A percentile compares a stretch with the other conserved stretches of the same genome.
Conservation (phyloP, 805 yeast species). For the Huiozyma naganishii region DNA sequence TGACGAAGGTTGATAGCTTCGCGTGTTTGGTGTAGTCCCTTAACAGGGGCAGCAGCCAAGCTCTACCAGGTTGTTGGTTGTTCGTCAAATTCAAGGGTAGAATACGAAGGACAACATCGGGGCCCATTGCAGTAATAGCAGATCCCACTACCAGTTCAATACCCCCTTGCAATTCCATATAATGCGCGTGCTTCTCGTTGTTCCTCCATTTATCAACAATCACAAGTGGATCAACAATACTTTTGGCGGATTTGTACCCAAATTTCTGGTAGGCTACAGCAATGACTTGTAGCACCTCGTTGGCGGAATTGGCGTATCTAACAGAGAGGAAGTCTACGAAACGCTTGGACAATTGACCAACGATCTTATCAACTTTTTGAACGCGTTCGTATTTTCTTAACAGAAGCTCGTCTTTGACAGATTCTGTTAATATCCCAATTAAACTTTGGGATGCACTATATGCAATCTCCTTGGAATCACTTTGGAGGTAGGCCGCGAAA, state of each 20-base stretch:
- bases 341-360: slow-evolving; percentile 42
- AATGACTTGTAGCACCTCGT: slow-evolving; percentile 60
- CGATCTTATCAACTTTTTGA: slow-evolving; percentile 45
- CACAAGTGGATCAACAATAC: slow-evolving; percentile 52
- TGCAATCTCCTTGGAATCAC: slow-evolving; percentile 54
- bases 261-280: slow-evolving; percentile 53
- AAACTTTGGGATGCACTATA: slow-evolving; percentile 79
- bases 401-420: slow-evolving; percentile 50
- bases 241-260: slow-evolving; percentile 58
- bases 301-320: slow-evolving; percentile 65
- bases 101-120: slow-evolving; percentile 61
- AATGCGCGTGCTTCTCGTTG: slow-evolving; percentile 41
- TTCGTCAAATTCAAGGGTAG: slow-evolving; percentile 71
- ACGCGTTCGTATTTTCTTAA: slow-evolving; percentile 42
- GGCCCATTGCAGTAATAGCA: slow-evolving; percentile 75
- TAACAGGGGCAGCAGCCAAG: slow-evolving; percentile 86
- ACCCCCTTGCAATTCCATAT: slow-evolving; percentile 50
- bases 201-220: slow-evolving; percentile 82
- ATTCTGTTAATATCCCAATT: slow-evolving; percentile 62
- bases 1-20: slow-evolving; percentile 49
- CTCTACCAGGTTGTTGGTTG: slow-evolving; percentile 62
- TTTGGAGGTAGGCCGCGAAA: slow-evolving; percentile 53
- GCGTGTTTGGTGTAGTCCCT: slow-evolving; percentile 79
- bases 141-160: slow-evolving; percentile 74
- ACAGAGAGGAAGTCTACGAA: slow-evolving; percentile 56